These are phyloP conservation scores for Rhodotorula diobovata DNA, from an alignment of 768 basidiomycete species.

Conservation along the genomic window DNA sequence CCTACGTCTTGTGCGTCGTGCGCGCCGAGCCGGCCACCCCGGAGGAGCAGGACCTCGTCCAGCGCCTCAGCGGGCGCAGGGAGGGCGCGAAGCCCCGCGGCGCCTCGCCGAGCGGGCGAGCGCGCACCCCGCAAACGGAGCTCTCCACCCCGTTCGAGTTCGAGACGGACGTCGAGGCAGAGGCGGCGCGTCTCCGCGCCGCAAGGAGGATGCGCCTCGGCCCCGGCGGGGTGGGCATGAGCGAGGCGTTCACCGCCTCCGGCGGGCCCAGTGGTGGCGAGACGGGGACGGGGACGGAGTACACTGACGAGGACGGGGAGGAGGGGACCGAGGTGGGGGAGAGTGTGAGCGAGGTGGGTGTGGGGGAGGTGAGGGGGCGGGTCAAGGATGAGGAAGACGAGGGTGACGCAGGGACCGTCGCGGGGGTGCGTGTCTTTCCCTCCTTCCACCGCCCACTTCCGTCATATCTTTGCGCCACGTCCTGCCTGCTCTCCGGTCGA, in stretches of 20 bases:
- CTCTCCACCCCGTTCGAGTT: too few species aligned
- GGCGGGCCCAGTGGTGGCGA: background rate
- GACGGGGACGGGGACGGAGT: background rate
- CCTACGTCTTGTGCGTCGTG: slow-evolving; percentile 10
- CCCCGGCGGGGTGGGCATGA: slow-evolving; percentile 2
- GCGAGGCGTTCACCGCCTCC: background rate
- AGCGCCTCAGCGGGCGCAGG: too few species aligned
- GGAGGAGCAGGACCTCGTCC: too few species aligned
- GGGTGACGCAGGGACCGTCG: too few species aligned
- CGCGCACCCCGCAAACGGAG: too few species aligned
- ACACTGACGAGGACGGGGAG: background rate
- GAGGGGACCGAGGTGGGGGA: background rate
- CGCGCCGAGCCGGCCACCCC: background rate
- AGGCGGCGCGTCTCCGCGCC: background rate
- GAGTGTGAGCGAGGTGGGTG: background rate
- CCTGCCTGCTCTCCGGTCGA: too few species aligned
- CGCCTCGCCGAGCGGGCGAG: too few species aligned
- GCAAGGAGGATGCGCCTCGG: background rate
- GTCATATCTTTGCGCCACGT: too few species aligned
- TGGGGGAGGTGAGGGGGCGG: background rate
- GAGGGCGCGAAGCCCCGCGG: too few species aligned
- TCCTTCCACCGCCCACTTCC: background rate
- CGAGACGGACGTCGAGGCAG: too few species aligned
- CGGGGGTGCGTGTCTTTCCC: background rate
- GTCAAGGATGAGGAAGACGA: background rate